phyloP scores from a whole-genome alignment of 345 rosid genomes.

The sweet orange (Citrus sinensis) region DVS_A1.0 CM039167.1:24585001-24585500 shows the following conservation, averaged over 20 bases:
- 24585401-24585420: background rate
- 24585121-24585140: background rate
- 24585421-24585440: constrained; percentile 16
- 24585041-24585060: background rate
- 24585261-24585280: constrained; percentile 92
- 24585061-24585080: background rate
- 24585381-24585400: background rate
- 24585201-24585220: background rate
- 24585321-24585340: constrained; percentile 16
- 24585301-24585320: constrained; percentile 99
- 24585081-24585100: background rate
- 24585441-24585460: constrained; percentile 99
- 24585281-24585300: constrained; percentile 97
- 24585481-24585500: constrained; percentile 99
- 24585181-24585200: background rate
- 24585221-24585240: constrained; percentile 7
- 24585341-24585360: background rate
- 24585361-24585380: background rate
- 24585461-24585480: constrained; percentile 99
- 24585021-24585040: background rate
- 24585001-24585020: background rate
- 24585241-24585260: constrained; percentile 99
- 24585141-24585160: background rate
- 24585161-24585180: background rate
- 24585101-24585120: background rate